These are phyloP conservation scores for Neopestalotiopsis sp. DNA, from an alignment of 2,329 filamentous ascomycete genomes.

Conservation along the genomic window DNA sequence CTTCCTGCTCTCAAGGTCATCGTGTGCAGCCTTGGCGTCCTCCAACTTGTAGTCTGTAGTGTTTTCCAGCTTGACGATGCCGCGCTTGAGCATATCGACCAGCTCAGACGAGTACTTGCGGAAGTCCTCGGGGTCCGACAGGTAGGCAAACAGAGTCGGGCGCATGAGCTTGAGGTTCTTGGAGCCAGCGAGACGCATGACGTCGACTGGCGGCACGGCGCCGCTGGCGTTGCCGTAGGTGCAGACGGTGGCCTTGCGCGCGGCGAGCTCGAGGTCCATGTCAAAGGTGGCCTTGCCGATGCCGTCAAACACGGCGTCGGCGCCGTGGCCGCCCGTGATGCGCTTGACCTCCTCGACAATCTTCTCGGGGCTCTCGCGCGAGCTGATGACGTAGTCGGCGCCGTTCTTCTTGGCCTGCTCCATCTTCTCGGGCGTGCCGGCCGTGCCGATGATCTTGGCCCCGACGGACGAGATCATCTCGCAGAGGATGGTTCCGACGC, in stretches of 20 bases:
- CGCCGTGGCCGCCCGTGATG: constrained; percentile 75
- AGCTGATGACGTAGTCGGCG: constrained; percentile 72
- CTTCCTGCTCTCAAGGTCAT: constrained; percentile 79
- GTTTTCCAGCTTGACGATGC: constrained; percentile 67
- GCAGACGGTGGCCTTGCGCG: constrained; percentile 77
- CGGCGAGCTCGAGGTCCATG: constrained; percentile 73
- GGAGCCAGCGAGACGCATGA: constrained; percentile 50
- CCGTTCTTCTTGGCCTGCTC: constrained; percentile 72
- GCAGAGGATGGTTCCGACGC: constrained; percentile 75
- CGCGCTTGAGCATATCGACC: constrained; percentile 71
- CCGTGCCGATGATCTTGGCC: constrained; percentile 80
- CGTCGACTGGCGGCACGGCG: constrained; percentile 70
- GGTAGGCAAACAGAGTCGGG: constrained; percentile 75
- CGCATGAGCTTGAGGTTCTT: constrained; percentile 82
- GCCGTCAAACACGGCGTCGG: constrained; percentile 81
- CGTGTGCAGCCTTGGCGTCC: constrained; percentile 74
- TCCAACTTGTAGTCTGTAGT: constrained; percentile 75
- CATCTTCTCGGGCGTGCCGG: constrained; percentile 74
- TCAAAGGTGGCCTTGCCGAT: constrained; percentile 89
- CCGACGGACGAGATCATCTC: constrained; percentile 77
- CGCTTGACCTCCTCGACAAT: constrained; percentile 65
- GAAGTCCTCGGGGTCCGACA: constrained; percentile 72
- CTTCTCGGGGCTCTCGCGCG: constrained; percentile 60
- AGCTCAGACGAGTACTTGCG: constrained; percentile 74
- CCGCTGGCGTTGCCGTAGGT: constrained; percentile 84